Evolutionary conservation across 2,329 filamentous ascomycete genomes (phyloP).

Genomic region (Pseudogymnoascus sp.): DNA sequence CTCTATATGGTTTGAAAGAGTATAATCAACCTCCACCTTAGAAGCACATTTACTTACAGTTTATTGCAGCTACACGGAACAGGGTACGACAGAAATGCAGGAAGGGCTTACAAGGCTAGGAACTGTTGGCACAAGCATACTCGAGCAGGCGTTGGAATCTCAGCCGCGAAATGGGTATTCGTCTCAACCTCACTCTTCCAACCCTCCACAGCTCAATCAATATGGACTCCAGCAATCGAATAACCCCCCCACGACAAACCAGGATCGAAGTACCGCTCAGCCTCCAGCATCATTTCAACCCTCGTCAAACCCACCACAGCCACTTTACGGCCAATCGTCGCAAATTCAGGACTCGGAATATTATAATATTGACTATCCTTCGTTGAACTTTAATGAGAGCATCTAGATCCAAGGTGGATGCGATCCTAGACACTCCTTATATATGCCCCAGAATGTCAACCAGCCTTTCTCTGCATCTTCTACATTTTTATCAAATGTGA

Average conservation of each 20-base stretch:
- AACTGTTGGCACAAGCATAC: slow-evolving; percentile 15
- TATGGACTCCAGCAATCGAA: not conserved
- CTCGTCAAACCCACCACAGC: not conserved
- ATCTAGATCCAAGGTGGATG: slow-evolving; percentile 14
- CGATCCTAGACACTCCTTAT: slow-evolving; percentile 14
- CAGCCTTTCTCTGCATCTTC: slow-evolving; percentile 12
- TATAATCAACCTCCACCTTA: not conserved
- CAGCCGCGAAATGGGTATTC: not conserved
- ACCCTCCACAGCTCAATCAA: slow-evolving; percentile 9
- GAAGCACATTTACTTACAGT: no score
- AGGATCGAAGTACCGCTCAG: slow-evolving; percentile 13
- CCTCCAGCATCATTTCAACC: slow-evolving; percentile 7
- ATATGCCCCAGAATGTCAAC: slow-evolving; percentile 18
- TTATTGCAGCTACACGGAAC: no score
- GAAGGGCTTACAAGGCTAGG: slow-evolving; percentile 16
- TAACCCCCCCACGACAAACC: slow-evolving; percentile 10
- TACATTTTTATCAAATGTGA: slow-evolving; percentile 12
- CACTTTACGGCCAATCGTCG: not conserved
- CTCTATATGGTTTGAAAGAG: no score
- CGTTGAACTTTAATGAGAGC: slow-evolving; percentile 13
- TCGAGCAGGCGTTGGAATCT: slow-evolving; percentile 14
- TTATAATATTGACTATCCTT: slow-evolving; percentile 10
- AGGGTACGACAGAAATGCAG: slow-evolving; percentile 9
- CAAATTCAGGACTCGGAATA: slow-evolving; percentile 6
- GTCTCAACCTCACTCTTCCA: slow-evolving; percentile 10